These are phyloP conservation scores for Phylloporus rhodoxanthus DNA, from an alignment of 768 basidiomycete species.

Conservation along the genomic window DNA sequence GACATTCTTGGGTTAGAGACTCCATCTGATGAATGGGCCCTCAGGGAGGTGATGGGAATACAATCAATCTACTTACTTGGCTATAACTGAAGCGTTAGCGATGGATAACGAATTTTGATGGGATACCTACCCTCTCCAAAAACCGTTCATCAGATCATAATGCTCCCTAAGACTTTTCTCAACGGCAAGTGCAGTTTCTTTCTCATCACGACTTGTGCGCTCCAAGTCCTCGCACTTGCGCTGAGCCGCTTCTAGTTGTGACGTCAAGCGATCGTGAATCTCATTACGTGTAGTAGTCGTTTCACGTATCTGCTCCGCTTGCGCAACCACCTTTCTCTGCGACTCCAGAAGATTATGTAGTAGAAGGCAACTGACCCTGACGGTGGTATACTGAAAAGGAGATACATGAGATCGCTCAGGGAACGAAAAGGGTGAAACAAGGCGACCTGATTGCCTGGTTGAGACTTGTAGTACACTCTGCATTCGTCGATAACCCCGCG, in stretches of 20 bases:
- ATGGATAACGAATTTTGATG: constrained; percentile 7
- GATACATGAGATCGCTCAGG: constrained; percentile 8
- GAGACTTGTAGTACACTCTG: constrained; percentile 41
- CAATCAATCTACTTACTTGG: constrained; percentile 29
- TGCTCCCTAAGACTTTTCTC: constrained; percentile 53
- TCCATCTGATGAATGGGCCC: constrained; percentile 15
- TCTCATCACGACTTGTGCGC: constrained; percentile 42
- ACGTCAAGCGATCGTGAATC: constrained; percentile 25
- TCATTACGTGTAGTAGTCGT: constrained; percentile 30
- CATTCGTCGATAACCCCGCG: constrained; percentile 49
- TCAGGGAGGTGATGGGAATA: constrained; percentile 6
- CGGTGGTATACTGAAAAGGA: constrained; percentile 41
- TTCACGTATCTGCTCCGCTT: constrained; percentile 29
- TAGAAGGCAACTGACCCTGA: constrained; percentile 45
- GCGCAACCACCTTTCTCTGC: constrained; percentile 37
- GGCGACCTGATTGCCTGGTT: constrained; percentile 43
- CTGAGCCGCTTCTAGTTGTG: constrained; percentile 34
- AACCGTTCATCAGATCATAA: constrained; percentile 41
- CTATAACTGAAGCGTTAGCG: constrained; percentile 23
- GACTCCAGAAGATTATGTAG: constrained; percentile 47
- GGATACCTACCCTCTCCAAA: constrained; percentile 33
- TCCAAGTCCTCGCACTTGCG: constrained; percentile 39
- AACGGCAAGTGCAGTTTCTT: constrained; percentile 44
- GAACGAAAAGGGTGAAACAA: constrained; percentile 5
- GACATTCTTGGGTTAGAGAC: constrained; percentile 22